Evolutionary conservation across 2,329 filamentous ascomycete species (phyloP), one percentile per base, ranked within the genome.

Genomic region (Cladosporium sp.): DNA sequence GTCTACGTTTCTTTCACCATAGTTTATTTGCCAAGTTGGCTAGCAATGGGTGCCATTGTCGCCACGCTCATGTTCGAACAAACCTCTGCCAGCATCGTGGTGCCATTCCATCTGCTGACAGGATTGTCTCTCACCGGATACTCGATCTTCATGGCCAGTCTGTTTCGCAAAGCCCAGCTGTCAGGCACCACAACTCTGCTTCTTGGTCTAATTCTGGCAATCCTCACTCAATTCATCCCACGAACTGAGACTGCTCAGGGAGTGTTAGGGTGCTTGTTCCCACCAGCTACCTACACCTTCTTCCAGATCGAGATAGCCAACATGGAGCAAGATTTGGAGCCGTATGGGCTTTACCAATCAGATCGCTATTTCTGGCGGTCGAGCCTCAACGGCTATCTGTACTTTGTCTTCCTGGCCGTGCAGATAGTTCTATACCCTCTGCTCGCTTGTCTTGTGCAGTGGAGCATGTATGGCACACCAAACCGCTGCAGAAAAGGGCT

Each of bases 141-240:
- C 67, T 87, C 89, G 1, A 82, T 95, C 49, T 78, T 95, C 35
- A 86, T 86, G 28, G 89, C 86, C 0, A 82, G 87, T 6, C 86
- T 95, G 62, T 96, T 95, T 75, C 86, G 82, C 60, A 91, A 85
- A 65, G 85, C 91, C 0, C 91, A 96, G 68, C 80, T 96, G 3
- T 93, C 87, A 53, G 91, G 92, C 31, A 91, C 95, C 57, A 82
- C 83, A 0, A 79, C 87, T 37, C 85, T 85, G 8, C 83, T 96
- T 28, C 71, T 81, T 14, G 84, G 81, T 9, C 78, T 95, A 18
- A 71, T 95, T 2, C 75, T 96, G 1, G 90, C 86, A n/a, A 87
- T 96, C 59, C 74, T 95, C 18, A 85, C 89, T 0, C 91, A 96
- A 69, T 82, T 89, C n/a, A 74, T 88, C 16, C 82, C 79, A 0